Evolutionary conservation across 495 filamentous ascomycete genomes (phyloP).

Genomic region (Podospora pseudopauciseta): DNA sequence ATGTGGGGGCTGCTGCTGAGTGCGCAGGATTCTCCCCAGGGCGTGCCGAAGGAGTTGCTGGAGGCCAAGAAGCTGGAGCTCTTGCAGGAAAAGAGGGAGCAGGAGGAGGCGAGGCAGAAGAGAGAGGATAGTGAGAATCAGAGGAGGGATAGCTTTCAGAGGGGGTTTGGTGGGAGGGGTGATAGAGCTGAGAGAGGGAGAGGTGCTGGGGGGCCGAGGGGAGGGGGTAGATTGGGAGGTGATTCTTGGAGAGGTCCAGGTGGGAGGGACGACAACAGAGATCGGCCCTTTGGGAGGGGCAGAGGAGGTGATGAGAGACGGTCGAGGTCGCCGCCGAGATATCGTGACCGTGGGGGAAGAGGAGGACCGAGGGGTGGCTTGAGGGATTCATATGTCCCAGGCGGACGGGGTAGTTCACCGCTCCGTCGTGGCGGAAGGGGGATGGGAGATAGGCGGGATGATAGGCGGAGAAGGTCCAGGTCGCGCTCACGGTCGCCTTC

Average conservation of each 20-base stretch:
- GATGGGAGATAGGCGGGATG: conserved; percentile 20
- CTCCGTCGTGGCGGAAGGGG: conserved; percentile 26
- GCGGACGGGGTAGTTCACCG: conserved; percentile 20
- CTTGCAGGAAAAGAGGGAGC: conserved; percentile 87
- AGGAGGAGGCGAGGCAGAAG: conserved; percentile 63
- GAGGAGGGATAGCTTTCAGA: conserved; percentile 60
- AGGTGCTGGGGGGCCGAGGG: conserved; percentile 22
- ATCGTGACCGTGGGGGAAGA: conserved; percentile 30
- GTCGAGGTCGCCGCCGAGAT: conserved; percentile 62
- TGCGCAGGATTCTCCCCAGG: conserved; percentile 80
- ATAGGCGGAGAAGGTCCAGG: conserved; percentile 26
- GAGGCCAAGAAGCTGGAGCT: conserved; percentile 95
- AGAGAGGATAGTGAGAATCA: conserved; percentile 56
- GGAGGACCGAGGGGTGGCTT: conserved; percentile 18
- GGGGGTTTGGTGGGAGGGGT: conserved; percentile 49
- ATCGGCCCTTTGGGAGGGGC: conserved; percentile 39
- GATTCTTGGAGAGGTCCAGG: conserved; percentile 36
- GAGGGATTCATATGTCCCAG: conserved; percentile 34
- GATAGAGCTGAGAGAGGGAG: conserved; percentile 39
- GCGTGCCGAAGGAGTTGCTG: conserved; percentile 88
- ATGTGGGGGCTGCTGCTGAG: conserved; percentile 89
- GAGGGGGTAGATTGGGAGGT: conserved; percentile 15
- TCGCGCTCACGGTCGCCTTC: conserved; percentile 35
- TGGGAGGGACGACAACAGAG: conserved; percentile 36
- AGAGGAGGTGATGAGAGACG: conserved; percentile 44